Evolutionary conservation across 164 flowering plant genomes (phyloP).

Genomic region (Piper betle): DNA sequence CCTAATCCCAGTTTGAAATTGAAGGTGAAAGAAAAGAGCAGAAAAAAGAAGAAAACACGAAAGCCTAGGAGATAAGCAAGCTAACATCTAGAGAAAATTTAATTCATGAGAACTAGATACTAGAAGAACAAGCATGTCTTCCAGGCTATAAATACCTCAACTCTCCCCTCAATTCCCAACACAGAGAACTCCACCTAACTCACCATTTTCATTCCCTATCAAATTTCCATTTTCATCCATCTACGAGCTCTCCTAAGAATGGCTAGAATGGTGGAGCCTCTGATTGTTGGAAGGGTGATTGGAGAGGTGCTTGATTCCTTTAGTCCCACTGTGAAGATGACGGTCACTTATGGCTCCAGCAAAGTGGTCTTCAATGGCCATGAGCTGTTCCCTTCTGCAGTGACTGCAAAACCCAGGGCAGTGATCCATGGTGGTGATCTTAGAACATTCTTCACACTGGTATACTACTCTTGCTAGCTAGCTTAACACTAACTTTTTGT

Average conservation of each 20-base stretch:
- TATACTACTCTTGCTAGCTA: slow-evolving; percentile 4
- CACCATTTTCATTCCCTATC: not conserved
- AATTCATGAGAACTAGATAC: too few relatives aligned
- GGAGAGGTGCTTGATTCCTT: slow-evolving; percentile 50
- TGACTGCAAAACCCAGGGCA: slow-evolving; percentile 41
- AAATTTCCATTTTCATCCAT: not conserved
- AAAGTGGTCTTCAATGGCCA: slow-evolving; percentile 47
- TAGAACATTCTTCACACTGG: slow-evolving; percentile 57
- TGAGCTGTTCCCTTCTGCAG: slow-evolving; percentile 42
- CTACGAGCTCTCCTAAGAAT: slow-evolving; percentile 5
- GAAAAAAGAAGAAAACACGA: too few relatives aligned
- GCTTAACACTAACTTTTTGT: too few relatives aligned
- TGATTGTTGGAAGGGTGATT: slow-evolving; percentile 37
- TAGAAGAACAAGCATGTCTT: not conserved
- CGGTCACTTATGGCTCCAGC: slow-evolving; percentile 30
- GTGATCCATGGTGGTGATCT: slow-evolving; percentile 44
- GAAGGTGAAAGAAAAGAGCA: too few relatives aligned
- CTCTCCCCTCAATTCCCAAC: slow-evolving; percentile 12
- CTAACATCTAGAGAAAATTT: too few relatives aligned
- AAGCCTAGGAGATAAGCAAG: too few relatives aligned
- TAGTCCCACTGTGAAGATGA: slow-evolving; percentile 26
- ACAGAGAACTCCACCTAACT: slow-evolving; percentile 7
- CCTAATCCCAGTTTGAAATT: too few relatives aligned
- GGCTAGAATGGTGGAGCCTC: slow-evolving; percentile 39
- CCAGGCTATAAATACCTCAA: slow-evolving; percentile 15